Conservation (phyloP, 768 basidiomycete genomes). For the Chalciporus sphaerocephalus region DNA sequence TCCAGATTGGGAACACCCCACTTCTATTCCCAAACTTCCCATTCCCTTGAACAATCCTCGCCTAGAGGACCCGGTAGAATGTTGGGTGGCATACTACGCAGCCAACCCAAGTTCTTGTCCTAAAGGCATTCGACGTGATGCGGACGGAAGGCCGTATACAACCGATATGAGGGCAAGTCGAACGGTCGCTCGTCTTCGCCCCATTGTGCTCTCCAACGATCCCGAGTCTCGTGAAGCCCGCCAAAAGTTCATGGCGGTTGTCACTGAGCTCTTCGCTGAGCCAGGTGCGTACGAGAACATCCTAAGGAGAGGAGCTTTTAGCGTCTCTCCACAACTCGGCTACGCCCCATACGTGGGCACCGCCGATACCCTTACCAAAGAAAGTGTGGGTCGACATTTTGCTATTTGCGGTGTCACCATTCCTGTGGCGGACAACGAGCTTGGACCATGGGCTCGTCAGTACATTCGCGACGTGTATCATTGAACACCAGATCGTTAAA, state of each 20-base stretch:
- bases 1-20: slow-evolving; percentile 32
- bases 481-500: slow-evolving; percentile 9
- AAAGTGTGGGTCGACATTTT: slow-evolving; percentile 39
- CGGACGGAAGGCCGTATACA: slow-evolving; percentile 35
- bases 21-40: slow-evolving; percentile 18
- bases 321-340: slow-evolving; percentile 31
- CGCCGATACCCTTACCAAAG: slow-evolving; percentile 28
- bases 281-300: slow-evolving; percentile 38
- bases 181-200: slow-evolving; percentile 46
- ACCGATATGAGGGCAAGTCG: slow-evolving; percentile 45
- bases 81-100: slow-evolving; percentile 44
- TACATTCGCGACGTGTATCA: slow-evolving; percentile 29
- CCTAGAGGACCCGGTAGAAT: slow-evolving; percentile 43
- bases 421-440: slow-evolving; percentile 32
- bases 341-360: slow-evolving; percentile 32
- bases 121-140: slow-evolving; percentile 42
- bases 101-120: slow-evolving; percentile 45
- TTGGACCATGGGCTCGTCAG: slow-evolving; percentile 38
- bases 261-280: slow-evolving; percentile 39
- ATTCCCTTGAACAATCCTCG: slow-evolving; percentile 39
- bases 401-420: slow-evolving; percentile 39
- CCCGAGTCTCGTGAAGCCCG: slow-evolving; percentile 33
- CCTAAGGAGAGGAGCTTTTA: slow-evolving; percentile 33
- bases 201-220: slow-evolving; percentile 31
- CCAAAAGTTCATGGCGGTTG: slow-evolving; percentile 38